phyloP scores from a whole-genome alignment of 2,329 filamentous ascomycete genomes.

The Epichloe gansuensis region DNA sequence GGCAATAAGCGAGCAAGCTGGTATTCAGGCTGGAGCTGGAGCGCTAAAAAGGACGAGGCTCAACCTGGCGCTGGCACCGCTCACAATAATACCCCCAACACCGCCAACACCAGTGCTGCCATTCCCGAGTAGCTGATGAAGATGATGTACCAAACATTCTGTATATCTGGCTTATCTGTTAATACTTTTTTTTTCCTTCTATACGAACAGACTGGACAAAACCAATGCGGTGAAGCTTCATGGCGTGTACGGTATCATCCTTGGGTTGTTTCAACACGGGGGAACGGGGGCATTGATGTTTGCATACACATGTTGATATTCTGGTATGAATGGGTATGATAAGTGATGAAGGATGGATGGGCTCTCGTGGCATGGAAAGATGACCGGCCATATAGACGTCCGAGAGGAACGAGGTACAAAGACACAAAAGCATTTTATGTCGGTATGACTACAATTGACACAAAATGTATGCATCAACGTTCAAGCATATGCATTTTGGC shows the following conservation, averaged over 20 bases:
- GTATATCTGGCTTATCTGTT: background rate
- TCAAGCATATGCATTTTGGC: no score
- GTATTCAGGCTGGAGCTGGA: conserved; percentile 46
- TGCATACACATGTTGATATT: background rate
- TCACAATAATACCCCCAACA: conserved; percentile 15
- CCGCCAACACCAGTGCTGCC: conserved; percentile 17
- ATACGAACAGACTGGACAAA: background rate
- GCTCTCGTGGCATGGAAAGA: background rate
- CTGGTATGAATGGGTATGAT: background rate
- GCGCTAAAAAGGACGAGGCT: conserved; percentile 35
- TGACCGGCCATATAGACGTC: background rate
- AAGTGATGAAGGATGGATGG: background rate
- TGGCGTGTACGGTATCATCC: background rate
- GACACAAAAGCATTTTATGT: background rate
- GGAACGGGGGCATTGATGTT: background rate
- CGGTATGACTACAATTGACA: background rate
- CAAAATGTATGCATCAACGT: background rate
- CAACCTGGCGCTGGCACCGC: conserved; percentile 14
- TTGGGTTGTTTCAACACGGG: background rate
- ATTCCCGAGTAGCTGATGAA: conserved; percentile 21
- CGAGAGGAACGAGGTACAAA: background rate
- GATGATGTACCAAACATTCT: background rate
- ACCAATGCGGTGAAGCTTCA: background rate
- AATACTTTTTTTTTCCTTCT: background rate
- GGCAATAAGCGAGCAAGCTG: conserved; percentile 50